phyloP scores from a whole-genome alignment of 352 stramenopile genomes.

The Phytophthora cactorum region DNA sequence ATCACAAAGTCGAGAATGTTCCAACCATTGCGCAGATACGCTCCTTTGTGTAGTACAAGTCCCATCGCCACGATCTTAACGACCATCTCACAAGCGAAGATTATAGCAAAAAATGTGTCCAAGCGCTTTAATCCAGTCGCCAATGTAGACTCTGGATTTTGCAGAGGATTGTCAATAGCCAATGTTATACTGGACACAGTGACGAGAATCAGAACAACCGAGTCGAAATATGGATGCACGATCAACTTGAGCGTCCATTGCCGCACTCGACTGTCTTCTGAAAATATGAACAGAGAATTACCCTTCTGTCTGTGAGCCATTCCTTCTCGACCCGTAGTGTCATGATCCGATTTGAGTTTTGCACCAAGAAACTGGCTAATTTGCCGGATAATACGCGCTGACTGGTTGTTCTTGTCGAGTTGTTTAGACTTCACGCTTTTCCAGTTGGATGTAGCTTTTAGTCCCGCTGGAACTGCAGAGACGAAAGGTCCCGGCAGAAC shows the following conservation, averaged over 20 bases:
- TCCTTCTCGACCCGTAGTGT: not conserved
- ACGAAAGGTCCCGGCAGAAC: not conserved
- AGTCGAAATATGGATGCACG: slow-evolving; percentile 80
- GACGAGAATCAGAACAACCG: slow-evolving; percentile 77
- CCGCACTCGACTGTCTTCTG: slow-evolving; percentile 41
- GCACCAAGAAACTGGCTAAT: not conserved
- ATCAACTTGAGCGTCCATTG: slow-evolving; percentile 55
- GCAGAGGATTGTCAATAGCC: slow-evolving; percentile 86
- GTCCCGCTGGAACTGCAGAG: not conserved
- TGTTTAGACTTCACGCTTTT: not conserved
- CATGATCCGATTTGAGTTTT: not conserved
- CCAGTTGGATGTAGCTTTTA: not conserved
- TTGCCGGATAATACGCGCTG: slow-evolving; percentile 5
- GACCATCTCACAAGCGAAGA: slow-evolving; percentile 89
- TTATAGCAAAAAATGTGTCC: slow-evolving; percentile 73
- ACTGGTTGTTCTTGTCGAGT: not conserved
- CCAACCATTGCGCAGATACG: slow-evolving; percentile 89
- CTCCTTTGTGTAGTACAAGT: slow-evolving; percentile 62
- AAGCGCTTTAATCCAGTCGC: slow-evolving; percentile 49
- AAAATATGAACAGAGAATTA: slow-evolving; percentile 61
- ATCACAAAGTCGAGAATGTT: slow-evolving; percentile 91
- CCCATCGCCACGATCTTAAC: slow-evolving; percentile 89
- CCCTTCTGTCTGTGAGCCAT: slow-evolving; percentile 7
- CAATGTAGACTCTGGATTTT: slow-evolving; percentile 49
- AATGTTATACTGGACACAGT: slow-evolving; percentile 78